Evolutionary conservation across 169 alveolate genomes (phyloP), one percentile per base, ranked within the genome.

Genomic region (Plasmodium sp.): DNA sequence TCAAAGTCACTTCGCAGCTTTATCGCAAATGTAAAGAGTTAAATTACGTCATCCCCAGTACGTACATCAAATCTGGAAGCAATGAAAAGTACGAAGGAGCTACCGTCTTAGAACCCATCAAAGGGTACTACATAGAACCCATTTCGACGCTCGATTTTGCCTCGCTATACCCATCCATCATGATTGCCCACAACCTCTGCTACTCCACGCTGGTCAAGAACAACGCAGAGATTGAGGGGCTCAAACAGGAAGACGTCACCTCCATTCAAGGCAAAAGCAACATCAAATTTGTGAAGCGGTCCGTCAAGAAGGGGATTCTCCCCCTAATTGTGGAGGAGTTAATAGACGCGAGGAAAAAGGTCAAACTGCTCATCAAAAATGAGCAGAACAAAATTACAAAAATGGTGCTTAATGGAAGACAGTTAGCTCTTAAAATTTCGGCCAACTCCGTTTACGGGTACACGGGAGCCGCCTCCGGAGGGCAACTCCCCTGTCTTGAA

Each of bases 371-470:
- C 92, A 97, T 98, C 95, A 97, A 96, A 58, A 97, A 97, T 84
- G 98, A 99, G 48, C 96, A 96, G 12, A 99, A 99, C 86, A 99
- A 99, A 18, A 96, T 98, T 81, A 97, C 96, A 62, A 97, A 97
- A 67, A 98, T 98, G 54, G 99, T 99, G n/a, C 98, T 99, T 62
- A 99, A 99, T 93, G 99, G 99, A 14, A 97, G 99, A 74, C 99
- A 99, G 96, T 97, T 99, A 72, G 99, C 99, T 31, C 97, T 99
- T 75, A 99, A 99, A 96, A 98, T 98, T 81, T 98, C 99, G 10
- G 99, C 99, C 39, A 99, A 99, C 97, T 98, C 99, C 27, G 99
- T 99, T 33, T 99, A 99, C 97, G 99, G 99, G 6, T 99, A 98
- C 93, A 99, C 99, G 10, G 99, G 99, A 7, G 99, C 99, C 4